Base-by-base conservation (phyloP, 768 basidiomycete species). In the Podaxis pistillaris region DNA sequence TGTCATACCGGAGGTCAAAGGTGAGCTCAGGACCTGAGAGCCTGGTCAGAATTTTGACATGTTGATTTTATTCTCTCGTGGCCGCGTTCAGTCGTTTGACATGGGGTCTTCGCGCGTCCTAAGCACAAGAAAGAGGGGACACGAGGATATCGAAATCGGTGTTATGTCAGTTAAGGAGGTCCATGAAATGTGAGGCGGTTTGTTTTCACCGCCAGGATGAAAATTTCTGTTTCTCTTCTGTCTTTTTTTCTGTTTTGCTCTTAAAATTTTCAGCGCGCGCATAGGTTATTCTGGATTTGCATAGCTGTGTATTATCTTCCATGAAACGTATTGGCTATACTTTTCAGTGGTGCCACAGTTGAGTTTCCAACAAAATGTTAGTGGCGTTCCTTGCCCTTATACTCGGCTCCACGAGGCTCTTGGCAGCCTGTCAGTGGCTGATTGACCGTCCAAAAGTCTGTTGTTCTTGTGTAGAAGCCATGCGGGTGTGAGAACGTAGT, bases 111-210 rank as follows among this genome's bases (percentile, higher is more conserved):
- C 54, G 19, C 22, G 49, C 3, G 12, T 22, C 24, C 11, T 50
- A 6, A 26, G 4, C 49, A 19, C 51, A 52, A 44, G 38, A 9
- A 17, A 17, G 8, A 41, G 12, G 2, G 12, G 24, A 22, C 37
- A 44, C 1, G 59, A 60, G 15, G 50, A 61, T 17, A 54, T 54
- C 28, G 60, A 61, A 41, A 40, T 61, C 15, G 52, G 60, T n/a
- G 52, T 53, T n/a, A 33, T 36, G 24, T 30, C 51, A 9, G 28
- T 33, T 11, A 61, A 36, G 15, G 40, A 44, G 50, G 52, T 44
- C 38, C 51, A 17, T 4, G 40, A 53, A 13, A 22, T 61, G 6
- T 53, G 26, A 61, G 8, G 11, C 3, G 49, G 22, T 9, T 33
- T 33, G 33, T 33, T 33, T 33, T 3, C 33, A 33, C 2, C 0